Evolutionary conservation across 257 asterid genomes (phyloP), one percentile per base, ranked within the genome.

Genomic region (Primulina tabacum): DNA sequence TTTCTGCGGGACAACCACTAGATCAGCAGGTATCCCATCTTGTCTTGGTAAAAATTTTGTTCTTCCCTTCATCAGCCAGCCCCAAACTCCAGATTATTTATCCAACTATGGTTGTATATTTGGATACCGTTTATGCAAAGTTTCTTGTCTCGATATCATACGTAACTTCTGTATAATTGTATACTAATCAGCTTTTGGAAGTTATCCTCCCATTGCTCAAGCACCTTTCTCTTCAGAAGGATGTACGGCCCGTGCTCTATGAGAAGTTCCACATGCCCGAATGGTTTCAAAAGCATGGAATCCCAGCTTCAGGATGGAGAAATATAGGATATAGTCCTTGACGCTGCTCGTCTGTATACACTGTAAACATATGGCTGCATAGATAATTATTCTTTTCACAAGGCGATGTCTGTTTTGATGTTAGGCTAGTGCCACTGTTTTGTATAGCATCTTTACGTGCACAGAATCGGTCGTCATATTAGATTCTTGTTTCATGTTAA

Each of bases 251-350:
- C 7, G 77, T 74, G 59, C 92, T 92, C 60, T 77, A 86, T 26
- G 95, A 92, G 62, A 84, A 85, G 76, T 92, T 92, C 84, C 97
- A 80, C 62, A 92, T 92, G 98, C 95, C 94, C 0, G 96, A 92
- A 65, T 88, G 97, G 98, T 92, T 92, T 81, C 88, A 82, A 67
- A 86, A 81, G 77, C 92, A 92, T 2, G 96, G 97, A 67, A 90
- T 92, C 66, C 98, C 97, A 38, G 83, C 88, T 47, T 77, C 86
- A 6, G 84, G 80, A 60, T 80, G 84, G 88, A 28, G 29, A 28
- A 28, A 28, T 28, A 28, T 28, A 1, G 29, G 29, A 28, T 47
- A 55, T 65, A 52, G 56, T 18, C 32, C 33, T 18, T 33, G 21
- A 26, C 75, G 70, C 58, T 40, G 52, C 71, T 75, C 71, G 16